Conservation (phyloP, 2,329 filamentous ascomycete species). For the Ilyonectria sp. region DNA sequence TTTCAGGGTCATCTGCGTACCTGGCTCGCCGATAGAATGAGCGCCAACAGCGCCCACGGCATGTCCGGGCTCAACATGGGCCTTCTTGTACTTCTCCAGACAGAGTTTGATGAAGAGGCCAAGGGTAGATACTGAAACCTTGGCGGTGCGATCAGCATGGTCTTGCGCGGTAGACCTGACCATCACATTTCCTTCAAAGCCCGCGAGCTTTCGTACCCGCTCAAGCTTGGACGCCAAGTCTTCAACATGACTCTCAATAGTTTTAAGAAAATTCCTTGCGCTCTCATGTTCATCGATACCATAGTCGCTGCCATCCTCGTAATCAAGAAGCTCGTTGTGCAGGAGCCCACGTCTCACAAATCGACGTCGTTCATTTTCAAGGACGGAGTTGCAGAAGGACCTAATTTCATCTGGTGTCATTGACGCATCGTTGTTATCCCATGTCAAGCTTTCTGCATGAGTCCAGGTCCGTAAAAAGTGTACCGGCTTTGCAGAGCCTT, state of each 20-base stretch:
- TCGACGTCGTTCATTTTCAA: conserved; percentile 78
- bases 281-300: conserved; percentile 86
- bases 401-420: conserved; percentile 83
- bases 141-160: conserved; percentile 81
- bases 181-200: conserved; percentile 58
- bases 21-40: conserved; percentile 97
- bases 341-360: conserved; percentile 74
- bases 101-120: conserved; percentile 85
- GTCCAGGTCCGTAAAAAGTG: conserved; percentile 93
- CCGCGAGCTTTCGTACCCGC: conserved; percentile 65
- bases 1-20: conserved; percentile 99
- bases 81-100: conserved; percentile 90
- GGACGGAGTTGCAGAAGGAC: conserved; percentile 75
- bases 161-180: conserved; percentile 50
- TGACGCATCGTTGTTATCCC: conserved; percentile 81
- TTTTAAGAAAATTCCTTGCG: conserved; percentile 84
- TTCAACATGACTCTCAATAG: conserved; percentile 80
- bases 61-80: conserved; percentile 93
- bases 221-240: conserved; percentile 74
- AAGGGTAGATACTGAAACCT: conserved; percentile 84
- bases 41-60: conserved; percentile 96
- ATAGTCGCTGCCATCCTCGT: conserved; percentile 78
- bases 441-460: conserved; percentile 83
- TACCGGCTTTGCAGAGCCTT: conserved; percentile 92
- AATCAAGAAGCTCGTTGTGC: conserved; percentile 74